phyloP scores from a whole-genome alignment of 73 alveolate species.

The Paramecium biaurelia region DNA sequence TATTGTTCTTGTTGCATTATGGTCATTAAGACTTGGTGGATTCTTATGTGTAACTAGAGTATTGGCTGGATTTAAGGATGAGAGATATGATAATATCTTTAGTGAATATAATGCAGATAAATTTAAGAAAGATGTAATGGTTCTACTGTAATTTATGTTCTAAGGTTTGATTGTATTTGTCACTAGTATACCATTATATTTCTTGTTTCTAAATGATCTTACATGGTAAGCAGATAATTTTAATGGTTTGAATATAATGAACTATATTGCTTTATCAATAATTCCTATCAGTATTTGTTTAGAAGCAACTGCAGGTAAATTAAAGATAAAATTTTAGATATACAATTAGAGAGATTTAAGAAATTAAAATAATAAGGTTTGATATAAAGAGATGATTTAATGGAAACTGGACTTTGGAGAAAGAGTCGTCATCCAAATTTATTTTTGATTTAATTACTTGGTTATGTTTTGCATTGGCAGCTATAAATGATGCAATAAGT shows the following conservation, averaged over 20 bases:
- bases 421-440: slow-evolving; percentile 44
- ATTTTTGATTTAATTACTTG: slow-evolving; percentile 41
- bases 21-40: slow-evolving; percentile 36
- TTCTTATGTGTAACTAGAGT: not conserved
- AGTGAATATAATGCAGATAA: not conserved
- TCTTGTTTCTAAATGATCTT: not conserved
- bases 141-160: not conserved
- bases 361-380: not conserved
- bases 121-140: not conserved
- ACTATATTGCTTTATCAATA: not conserved
- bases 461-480: not conserved
- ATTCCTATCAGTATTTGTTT: not conserved
- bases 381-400: not conserved
- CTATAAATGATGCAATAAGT: not conserved
- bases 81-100: slow-evolving; percentile 16
- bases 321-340: not conserved
- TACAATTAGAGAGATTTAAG: slow-evolving; percentile 1
- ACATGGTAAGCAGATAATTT: not conserved
- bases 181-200: not conserved
- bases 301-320: slow-evolving; percentile 19
- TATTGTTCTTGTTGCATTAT: not conserved
- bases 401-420: slow-evolving; percentile 38
- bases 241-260: not conserved
- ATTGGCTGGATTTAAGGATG: not conserved
- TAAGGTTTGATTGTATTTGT: slow-evolving; percentile 21